A percentile compares a stretch with the other conserved stretches of the same genome.
These are phyloP conservation scores for rapeseed (Brassica napus) DNA, from an alignment of 345 rosid genomes.

Conservation along the genomic window DNA sequence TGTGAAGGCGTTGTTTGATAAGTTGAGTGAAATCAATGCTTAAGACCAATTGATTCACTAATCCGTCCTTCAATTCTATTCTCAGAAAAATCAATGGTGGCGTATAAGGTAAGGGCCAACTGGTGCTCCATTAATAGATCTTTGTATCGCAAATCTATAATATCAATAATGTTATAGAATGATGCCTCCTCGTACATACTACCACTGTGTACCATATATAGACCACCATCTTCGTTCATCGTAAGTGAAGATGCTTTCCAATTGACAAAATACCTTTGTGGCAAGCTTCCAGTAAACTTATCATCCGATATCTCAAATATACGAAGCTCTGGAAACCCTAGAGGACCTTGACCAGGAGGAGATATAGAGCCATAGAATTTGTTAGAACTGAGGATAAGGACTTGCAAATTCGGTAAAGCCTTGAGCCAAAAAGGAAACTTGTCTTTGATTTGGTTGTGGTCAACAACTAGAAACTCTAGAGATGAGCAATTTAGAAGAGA, in stretches of 20 bases:
- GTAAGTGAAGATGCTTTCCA: not conserved
- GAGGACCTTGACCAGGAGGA: not conserved
- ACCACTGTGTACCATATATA: not conserved
- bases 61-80: not conserved
- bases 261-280: not conserved
- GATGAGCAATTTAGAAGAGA: conserved; percentile 9
- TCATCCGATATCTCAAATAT: not conserved
- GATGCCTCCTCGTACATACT: not conserved
- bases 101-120: not conserved
- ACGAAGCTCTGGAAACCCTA: not conserved
- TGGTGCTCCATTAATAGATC: not conserved
- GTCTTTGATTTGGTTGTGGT: not conserved
- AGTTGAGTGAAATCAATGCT: not conserved
- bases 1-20: not conserved
- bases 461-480: not conserved
- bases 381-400: not conserved
- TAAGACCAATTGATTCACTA: not conserved
- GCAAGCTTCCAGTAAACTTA: not conserved
- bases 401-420: not conserved
- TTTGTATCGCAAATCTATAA: not conserved
- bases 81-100: not conserved
- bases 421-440: not conserved
- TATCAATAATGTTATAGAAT: not conserved
- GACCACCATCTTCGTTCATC: not conserved
- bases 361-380: not conserved